These are phyloP conservation scores for Eucalyptus cloeziana DNA, from an alignment of 345 rosid species.

Conservation along the genomic window DNA sequence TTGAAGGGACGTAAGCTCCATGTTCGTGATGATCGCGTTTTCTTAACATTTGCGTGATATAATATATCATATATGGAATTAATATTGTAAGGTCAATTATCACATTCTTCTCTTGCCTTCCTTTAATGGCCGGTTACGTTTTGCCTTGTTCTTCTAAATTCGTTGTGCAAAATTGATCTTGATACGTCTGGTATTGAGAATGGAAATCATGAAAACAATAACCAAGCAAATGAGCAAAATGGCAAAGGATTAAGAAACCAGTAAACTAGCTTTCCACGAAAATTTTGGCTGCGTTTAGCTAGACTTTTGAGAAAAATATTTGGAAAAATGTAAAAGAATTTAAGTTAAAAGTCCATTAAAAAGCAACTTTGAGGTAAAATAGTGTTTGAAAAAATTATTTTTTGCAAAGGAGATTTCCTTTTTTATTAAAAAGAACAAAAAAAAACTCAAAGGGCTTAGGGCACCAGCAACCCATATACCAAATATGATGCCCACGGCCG, in stretches of 20 bases:
- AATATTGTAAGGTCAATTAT: not conserved
- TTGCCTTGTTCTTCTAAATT: not conserved
- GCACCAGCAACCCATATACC: accelerated
- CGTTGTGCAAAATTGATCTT: not conserved
- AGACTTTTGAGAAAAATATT: not conserved
- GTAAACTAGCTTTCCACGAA: conserved; percentile 77
- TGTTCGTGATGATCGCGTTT: not conserved
- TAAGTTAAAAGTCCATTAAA: not conserved
- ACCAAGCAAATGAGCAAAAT: not conserved
- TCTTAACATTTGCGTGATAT: not conserved
- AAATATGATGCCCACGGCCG: accelerated
- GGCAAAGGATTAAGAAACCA: not conserved
- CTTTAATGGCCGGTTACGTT: not conserved
- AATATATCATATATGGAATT: no score
- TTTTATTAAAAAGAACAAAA: no score
- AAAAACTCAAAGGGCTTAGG: no score
- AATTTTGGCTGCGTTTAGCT: conserved; percentile 54
- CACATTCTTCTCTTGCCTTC: not conserved
- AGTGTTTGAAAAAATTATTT: not conserved
- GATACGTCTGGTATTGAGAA: not conserved
- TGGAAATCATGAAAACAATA: not conserved
- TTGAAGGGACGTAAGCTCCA: not conserved
- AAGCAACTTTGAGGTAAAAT: no score
- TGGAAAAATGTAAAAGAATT: not conserved
- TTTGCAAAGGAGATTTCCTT: not conserved